Evolutionary conservation across 2,329 filamentous ascomycete species (phyloP), one percentile per base, ranked within the genome.

Genomic region (Teratosphaeria nubilosa): DNA sequence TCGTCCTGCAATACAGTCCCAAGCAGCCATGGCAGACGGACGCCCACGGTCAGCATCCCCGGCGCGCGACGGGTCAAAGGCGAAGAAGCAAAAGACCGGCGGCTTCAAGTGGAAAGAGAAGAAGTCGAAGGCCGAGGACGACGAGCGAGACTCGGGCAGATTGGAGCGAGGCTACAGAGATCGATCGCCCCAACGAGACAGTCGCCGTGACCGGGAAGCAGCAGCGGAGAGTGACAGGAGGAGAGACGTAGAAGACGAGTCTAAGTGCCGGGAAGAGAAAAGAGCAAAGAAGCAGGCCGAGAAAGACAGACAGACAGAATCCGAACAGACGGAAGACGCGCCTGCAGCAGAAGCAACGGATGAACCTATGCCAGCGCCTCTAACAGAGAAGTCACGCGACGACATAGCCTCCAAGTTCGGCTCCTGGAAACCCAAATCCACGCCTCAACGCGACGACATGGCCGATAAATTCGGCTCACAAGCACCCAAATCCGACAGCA

Each of bases 91-190:
- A 30, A 71, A 68, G 53, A 65, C 64, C 24, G 62, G 60, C 57
- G 71, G 71, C 41, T 72, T 73, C 64, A 71, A 70, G 60, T 73
- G 69, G 69, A 73, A 73, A 60, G 69, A 70, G 24, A 71, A 71
- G 64, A 58, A 58, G 51, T 55, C 65, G 5, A 61, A 60, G 57
- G 56, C 59, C 30, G 63, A 65, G 16, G 58, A 58, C 22, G 62
- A 65, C 41, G 63, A 63, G 56, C 58, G 63, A 51, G 61, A 64
- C 56, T 60, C 57, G 25, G 69, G 65, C 34, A 57, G 63, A 22
- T 56, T 72, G 53, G 64, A 71, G 51, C 63, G 69, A 57, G 69
- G 69, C 22, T 72, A 72, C 59, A 60, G 70, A 59, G 67, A 72
- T 45, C 68, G 71, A 5, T 72, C 69, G 45, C 68, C 69, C 16